Evolutionary conservation across 208 protist species (phyloP).

Genomic region (Leishmania major): DNA sequence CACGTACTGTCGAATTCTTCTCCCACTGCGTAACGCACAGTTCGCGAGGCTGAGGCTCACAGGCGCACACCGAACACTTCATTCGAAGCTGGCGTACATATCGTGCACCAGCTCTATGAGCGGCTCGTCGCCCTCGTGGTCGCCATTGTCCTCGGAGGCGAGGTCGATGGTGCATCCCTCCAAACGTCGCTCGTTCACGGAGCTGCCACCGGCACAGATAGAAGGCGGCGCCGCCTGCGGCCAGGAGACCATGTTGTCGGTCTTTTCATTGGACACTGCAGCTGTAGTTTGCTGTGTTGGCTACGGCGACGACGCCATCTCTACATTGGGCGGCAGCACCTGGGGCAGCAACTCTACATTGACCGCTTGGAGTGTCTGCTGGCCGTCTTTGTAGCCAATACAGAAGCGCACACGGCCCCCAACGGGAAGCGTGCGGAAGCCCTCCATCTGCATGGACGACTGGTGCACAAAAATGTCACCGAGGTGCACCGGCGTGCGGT

Average conservation of each 20-base stretch:
- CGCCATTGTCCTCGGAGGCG: background rate
- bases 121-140: slow-evolving; percentile 8
- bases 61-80: background rate
- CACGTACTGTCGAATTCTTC: background rate
- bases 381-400: slow-evolving; percentile 51
- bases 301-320: background rate
- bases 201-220: background rate
- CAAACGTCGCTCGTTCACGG: background rate
- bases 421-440: slow-evolving; percentile 55
- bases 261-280: background rate
- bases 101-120: slow-evolving; percentile 15
- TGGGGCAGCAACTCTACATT: slow-evolving; percentile 47
- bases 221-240: background rate
- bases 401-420: slow-evolving; percentile 59
- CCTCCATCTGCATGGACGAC: slow-evolving; percentile 61
- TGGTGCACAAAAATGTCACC: slow-evolving; percentile 79
- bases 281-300: background rate
- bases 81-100: slow-evolving; percentile 7
- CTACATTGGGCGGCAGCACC: slow-evolving; percentile 6
- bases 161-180: background rate
- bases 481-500: slow-evolving; percentile 33
- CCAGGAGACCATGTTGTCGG: background rate
- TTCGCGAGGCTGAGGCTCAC: background rate
- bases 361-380: slow-evolving; percentile 50
- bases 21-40: background rate